Base-by-base conservation (phyloP, 2,329 filamentous ascomycete genomes). In the Talaromyces rugulosus region DNA sequence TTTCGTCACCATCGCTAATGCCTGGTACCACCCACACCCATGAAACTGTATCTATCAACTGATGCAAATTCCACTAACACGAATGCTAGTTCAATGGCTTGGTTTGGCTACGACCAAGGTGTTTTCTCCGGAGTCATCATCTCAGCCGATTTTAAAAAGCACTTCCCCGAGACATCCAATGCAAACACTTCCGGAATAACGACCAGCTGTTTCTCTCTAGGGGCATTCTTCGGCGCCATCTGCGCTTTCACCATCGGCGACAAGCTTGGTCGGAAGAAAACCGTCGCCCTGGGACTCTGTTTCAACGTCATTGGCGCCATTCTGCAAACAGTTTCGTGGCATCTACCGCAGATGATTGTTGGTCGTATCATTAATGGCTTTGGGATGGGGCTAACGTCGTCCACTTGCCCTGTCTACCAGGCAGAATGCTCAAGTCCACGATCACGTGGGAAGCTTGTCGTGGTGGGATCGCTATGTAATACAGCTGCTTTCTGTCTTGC, bases 61-160 rank as follows among this genome's bases (percentile, higher is more conserved):
- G 12, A 36, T 33, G 28, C 7, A 55, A 12, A 58, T 61, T 14
- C 18, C 18, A n/a, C 55, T 30, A 55, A 42, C 16, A 12, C 11
- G 28, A 28, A 30, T 31, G 51, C 55, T 56, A 23, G 51, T 53
- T 44, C 18, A 52, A 66, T 60, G 64, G 60, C 44, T 30, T 64
- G 31, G 60, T 64, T 59, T 62, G 65, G 66, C 27, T 68, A 68
- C 44, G 66, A 68, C 18, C 66, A 68, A 61, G 62, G 63, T 11
- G 63, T 68, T 28, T 64, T 65, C 64, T 65, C 65, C 51, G 87
- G 87, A 60, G 86, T 94, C 65, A 78, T 94, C 59, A 91, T 89
- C 3, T 82, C 93, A 68, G 76, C 82, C 27, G 81, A 81, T 16
- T 91, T 90, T 67, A 69, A 71, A 73, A 50, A 70, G 11, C 59